Evolutionary conservation across 2,329 filamentous ascomycete genomes (phyloP), one percentile per base, ranked within the genome.

Genomic region (Aspergillus clavatus): DNA sequence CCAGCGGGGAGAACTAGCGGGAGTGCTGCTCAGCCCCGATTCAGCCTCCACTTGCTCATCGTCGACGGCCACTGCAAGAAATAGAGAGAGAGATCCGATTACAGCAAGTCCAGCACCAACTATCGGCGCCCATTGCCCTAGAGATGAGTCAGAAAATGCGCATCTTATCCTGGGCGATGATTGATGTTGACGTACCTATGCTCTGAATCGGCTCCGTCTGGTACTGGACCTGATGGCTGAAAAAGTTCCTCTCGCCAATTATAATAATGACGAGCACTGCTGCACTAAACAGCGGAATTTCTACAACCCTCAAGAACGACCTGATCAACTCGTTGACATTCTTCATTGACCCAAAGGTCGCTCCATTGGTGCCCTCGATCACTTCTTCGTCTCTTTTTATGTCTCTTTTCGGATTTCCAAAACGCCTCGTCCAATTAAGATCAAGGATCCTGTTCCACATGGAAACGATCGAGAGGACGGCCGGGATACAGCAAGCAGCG

Each of bases 381-480:
- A 58, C 54, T 29, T n/a, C n/a, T n/a, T 73, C 61, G 33, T 78
- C 61, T 2, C 53, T 50, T 7, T 54, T 53, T 23, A 47, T 39
- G 5, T 61, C 57, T 16, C 60, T 29, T 14, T 21, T 11, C 16
- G 33, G 52, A 23, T 63, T 54, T 1, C 69, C 68, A 29, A 71
- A 73, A 0, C 67, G 63, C 31, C 62, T 68, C 50, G 72, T 78
- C 78, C 79, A 82, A 47, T 83, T 83, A 40, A 76, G 74, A 48
- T 83, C 75, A 2, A 83, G 61, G 4, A 86, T 83, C 54, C 81
- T 83, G 50, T 80, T 77, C 76, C 78, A 81, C 64, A 80, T 84
- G 0, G 76, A 81, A 0, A 80, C 68, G 7, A 84, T 63, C 7
- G 79, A 81, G 0, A 86, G 63, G 7, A 85, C 75, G 1, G 81